Evolutionary conservation across 257 asterid species (phyloP).

Genomic region (Lithospermum erythrorhizon): DNA sequence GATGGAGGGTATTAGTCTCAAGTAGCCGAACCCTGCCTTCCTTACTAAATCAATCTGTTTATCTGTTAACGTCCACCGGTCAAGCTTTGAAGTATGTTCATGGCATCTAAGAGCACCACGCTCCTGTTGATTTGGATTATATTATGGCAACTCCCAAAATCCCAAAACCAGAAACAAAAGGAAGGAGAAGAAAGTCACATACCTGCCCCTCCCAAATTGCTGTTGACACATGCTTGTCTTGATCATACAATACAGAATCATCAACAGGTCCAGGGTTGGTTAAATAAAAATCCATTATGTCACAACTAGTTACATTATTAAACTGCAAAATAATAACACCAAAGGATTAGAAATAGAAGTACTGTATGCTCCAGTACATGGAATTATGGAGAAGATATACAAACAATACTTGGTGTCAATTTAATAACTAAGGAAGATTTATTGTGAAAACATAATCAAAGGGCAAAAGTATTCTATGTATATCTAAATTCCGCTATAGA

Average conservation of each 20-base stretch:
- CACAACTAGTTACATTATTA: conserved; percentile 28
- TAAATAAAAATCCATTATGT: conserved; percentile 48
- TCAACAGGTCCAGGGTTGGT: conserved; percentile 84
- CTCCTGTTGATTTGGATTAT: conserved; percentile 42
- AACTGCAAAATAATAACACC: conserved; percentile 12
- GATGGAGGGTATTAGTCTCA: conserved; percentile 69
- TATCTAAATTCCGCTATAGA: no score
- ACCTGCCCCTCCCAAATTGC: conserved; percentile 99
- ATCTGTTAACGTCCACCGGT: conserved; percentile 79
- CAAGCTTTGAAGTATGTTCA: conserved; percentile 97
- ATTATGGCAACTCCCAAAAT: neutral
- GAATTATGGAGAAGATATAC: neutral
- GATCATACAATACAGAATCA: conserved; percentile 71
- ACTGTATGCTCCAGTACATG: neutral
- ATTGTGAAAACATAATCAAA: no score
- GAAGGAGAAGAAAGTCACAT: conserved; percentile 13
- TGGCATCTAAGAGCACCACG: conserved; percentile 95
- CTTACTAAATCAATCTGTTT: conserved; percentile 49
- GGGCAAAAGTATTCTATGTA: no score
- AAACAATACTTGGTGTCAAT: no score
- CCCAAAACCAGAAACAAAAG: conserved; percentile 1
- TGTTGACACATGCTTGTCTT: conserved; percentile 89
- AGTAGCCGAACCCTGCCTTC: conserved; percentile 72
- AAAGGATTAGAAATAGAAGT: conserved; percentile 1
- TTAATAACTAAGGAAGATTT: neutral